Percentiles rank a stretch among this genome's conserved stretches.
Conservation (phyloP, 2,329 filamentous ascomycete genomes). For the Colletotrichum ledebouriae region DNA sequence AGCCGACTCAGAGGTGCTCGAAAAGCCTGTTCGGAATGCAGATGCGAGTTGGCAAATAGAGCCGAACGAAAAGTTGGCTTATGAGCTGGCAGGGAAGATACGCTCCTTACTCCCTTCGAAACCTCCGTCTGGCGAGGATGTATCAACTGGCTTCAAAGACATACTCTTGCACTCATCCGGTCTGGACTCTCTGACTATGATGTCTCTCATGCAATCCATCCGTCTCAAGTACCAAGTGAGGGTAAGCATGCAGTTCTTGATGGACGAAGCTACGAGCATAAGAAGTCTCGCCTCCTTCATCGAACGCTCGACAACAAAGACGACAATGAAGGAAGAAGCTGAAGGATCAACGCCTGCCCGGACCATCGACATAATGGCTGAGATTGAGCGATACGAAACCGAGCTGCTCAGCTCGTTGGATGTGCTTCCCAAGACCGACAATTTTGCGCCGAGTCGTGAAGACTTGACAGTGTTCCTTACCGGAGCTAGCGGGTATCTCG, state of each 20-base stretch:
- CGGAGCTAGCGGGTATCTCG: conserved; percentile 22
- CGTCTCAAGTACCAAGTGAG: conserved; percentile 8
- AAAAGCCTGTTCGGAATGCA: rapidly evolving
- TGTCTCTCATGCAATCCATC: conserved; percentile 39
- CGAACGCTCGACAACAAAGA: no score
- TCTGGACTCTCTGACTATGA: conserved; percentile 36
- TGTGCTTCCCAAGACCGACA: background rate
- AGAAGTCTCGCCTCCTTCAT: conserved; percentile 27
- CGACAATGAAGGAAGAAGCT: rapidly evolving
- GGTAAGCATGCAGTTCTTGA: conserved; percentile 33
- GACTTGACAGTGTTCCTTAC: conserved; percentile 24
- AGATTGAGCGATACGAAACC: conserved; percentile 1
- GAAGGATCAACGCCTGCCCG: rapidly evolving
- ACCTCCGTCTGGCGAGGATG: background rate
- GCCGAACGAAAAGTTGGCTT: background rate
- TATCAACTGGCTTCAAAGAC: background rate
- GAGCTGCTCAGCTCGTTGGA: background rate
- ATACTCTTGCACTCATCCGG: conserved; percentile 12
- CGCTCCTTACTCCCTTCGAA: background rate
- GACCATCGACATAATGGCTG: background rate
- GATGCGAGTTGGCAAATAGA: background rate
- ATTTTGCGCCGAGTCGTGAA: background rate
- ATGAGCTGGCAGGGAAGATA: conserved; percentile 26
- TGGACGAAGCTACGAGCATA: conserved; percentile 29
- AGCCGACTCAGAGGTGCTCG: background rate